A percentile compares a stretch with the other conserved stretches of the same genome.
Conservation (phyloP, 2,329 filamentous ascomycete genomes). For the Cladosporium oxysporum region DNA sequence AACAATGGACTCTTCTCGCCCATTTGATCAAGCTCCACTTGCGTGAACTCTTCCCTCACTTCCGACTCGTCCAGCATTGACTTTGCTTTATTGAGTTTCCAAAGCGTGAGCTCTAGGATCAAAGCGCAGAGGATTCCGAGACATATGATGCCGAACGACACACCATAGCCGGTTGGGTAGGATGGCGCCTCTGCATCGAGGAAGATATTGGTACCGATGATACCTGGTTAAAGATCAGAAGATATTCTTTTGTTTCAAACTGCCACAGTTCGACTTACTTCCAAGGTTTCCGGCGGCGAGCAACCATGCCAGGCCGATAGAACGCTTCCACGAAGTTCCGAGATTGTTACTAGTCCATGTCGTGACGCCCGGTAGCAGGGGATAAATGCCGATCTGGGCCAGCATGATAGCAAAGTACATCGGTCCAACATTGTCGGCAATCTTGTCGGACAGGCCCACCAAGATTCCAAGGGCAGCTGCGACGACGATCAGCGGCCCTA, state of each 20-base stretch:
- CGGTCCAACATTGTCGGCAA: constrained; percentile 20
- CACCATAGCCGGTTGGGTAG: constrained; percentile 52
- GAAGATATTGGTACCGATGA: constrained; percentile 44
- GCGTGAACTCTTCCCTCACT: constrained; percentile 37
- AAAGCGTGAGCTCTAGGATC: constrained; percentile 25
- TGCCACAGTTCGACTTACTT: neutral
- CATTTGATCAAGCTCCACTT: constrained; percentile 40
- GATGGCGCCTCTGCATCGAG: constrained; percentile 43
- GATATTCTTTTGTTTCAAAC: neutral
- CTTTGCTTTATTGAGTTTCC: constrained; percentile 37
- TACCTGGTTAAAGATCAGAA: constrained; percentile 26
- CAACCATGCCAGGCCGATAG: constrained; percentile 42
- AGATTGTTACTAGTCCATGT: constrained; percentile 38
- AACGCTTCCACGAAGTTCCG: constrained; percentile 37
- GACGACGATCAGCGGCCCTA: constrained; percentile 20
- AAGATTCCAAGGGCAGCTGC: constrained; percentile 32
- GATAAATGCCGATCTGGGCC: constrained; percentile 34
- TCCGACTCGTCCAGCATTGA: constrained; percentile 37
- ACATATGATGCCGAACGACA: constrained; percentile 25
- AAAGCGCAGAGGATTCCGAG: constrained; percentile 30
- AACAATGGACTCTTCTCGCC: constrained; percentile 44
- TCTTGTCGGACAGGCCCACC: constrained; percentile 23
- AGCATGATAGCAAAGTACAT: constrained; percentile 35
- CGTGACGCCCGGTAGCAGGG: constrained; percentile 32
- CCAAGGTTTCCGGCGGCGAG: constrained; percentile 37